phyloP scores from a whole-genome alignment of 176 grass and related monocot species.

The Bothriochloa decipiens region DNA sequence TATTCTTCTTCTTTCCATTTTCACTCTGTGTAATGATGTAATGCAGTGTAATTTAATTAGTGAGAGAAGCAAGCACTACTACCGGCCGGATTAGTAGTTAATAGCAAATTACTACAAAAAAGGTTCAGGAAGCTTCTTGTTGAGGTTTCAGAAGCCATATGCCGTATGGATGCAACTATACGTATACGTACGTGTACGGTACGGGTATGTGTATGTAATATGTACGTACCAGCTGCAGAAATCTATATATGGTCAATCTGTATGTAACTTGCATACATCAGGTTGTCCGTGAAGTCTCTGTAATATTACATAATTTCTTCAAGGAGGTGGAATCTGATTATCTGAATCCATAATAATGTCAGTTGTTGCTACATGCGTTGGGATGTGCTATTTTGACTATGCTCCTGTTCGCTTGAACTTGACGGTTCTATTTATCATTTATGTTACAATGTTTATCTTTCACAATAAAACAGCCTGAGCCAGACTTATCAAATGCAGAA shows the following conservation, averaged over 20 bases:
- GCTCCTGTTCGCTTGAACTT: too few relatives aligned
- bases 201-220: too few relatives aligned
- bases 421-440: too few relatives aligned
- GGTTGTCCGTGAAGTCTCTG: not conserved
- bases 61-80: conserved; percentile 10
- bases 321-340: not conserved
- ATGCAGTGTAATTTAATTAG: conserved; percentile 43
- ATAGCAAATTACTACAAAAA: conserved; percentile 8
- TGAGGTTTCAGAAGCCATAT: conserved; percentile 21
- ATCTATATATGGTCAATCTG: not conserved
- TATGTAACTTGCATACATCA: conserved; percentile 4
- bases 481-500: too few relatives aligned
- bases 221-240: conserved; percentile 20
- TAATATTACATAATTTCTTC: not conserved
- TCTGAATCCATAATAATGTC: not conserved
- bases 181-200: not conserved
- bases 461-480: too few relatives aligned
- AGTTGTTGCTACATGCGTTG: not conserved
- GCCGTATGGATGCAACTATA: too few relatives aligned
- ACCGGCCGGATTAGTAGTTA: conserved; percentile 27
- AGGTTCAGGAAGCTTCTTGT: conserved; percentile 38
- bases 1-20: not conserved
- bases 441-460: too few relatives aligned
- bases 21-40: not conserved
- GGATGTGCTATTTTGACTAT: too few relatives aligned